These are phyloP conservation scores for Kwoniella pini DNA, from an alignment of 768 basidiomycete genomes.

Conservation along the genomic window DNA sequence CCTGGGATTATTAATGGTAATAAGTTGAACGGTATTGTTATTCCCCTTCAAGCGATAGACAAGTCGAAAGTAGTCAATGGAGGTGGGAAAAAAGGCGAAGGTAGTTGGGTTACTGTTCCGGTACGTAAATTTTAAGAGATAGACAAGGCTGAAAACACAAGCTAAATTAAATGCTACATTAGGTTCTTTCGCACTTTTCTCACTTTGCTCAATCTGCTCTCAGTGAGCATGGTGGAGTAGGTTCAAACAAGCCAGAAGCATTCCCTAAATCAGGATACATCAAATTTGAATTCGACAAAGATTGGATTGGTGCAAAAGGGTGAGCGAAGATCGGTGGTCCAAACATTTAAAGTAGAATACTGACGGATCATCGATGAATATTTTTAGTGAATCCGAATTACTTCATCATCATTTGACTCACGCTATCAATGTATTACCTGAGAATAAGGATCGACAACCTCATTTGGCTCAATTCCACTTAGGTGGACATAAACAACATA, in stretches of 20 bases:
- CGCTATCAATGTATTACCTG: constrained; percentile 25
- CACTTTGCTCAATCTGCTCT: constrained; percentile 17
- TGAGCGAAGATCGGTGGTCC: constrained; percentile 15
- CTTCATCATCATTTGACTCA: constrained; percentile 44
- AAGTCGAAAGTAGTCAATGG: constrained; percentile 33
- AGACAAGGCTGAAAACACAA: not conserved
- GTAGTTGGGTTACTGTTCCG: constrained; percentile 32
- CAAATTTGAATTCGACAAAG: constrained; percentile 52
- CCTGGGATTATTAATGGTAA: constrained; percentile 39
- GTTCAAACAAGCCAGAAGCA: constrained; percentile 4
- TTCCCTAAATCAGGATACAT: constrained; percentile 43
- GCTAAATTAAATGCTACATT: not conserved
- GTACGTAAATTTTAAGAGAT: constrained; percentile 9
- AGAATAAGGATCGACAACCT: constrained; percentile 2
- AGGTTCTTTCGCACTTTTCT: constrained; percentile 36
- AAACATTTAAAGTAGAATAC: not conserved
- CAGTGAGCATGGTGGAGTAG: constrained; percentile 15
- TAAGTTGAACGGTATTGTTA: constrained; percentile 30
- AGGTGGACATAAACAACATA: constrained; percentile 1
- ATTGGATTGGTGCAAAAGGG: constrained; percentile 54
- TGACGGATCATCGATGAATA: not conserved
- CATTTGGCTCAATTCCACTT: constrained; percentile 17
- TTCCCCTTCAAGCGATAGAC: constrained; percentile 28
- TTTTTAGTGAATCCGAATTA: constrained; percentile 44
- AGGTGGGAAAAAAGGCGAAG: constrained; percentile 39